Conservation (phyloP, 2,329 filamentous ascomycete genomes). For the Aspergillus pseudotamarii region DNA sequence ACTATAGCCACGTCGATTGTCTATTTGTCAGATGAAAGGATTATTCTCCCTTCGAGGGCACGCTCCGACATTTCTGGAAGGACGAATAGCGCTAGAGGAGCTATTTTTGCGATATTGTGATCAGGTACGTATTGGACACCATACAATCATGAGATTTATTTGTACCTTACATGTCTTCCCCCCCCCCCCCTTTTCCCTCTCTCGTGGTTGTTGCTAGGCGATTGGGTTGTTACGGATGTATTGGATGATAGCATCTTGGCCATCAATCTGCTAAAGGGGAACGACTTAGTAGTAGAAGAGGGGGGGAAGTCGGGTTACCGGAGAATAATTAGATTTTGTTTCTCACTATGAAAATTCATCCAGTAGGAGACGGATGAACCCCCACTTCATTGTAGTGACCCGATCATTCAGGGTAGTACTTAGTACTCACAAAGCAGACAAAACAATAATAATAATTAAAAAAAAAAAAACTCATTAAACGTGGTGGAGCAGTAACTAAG, state of each 20-base stretch:
- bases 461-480: not conserved
- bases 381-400: not conserved
- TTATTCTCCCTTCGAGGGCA: not conserved
- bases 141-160: not conserved
- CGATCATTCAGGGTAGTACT: not conserved
- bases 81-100: not conserved
- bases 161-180: not conserved
- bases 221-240: not conserved
- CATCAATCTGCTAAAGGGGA: not conserved
- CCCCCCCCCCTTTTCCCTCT: not conserved
- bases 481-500: not conserved
- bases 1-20: not conserved
- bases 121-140: conserved; percentile 1
- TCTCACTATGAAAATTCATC: too few species aligned
- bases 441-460: not conserved
- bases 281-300: not conserved
- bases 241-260: not conserved
- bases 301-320: not conserved
- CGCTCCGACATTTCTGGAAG: conserved; percentile 1
- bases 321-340: not conserved
- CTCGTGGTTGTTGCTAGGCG: not conserved
- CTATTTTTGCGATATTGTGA: not conserved
- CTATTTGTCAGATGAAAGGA: not conserved
- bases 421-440: not conserved
- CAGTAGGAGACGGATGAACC: not conserved